Evolutionary conservation across 2,329 filamentous ascomycete species (phyloP).

Genomic region (Claviceps purpurea): DNA sequence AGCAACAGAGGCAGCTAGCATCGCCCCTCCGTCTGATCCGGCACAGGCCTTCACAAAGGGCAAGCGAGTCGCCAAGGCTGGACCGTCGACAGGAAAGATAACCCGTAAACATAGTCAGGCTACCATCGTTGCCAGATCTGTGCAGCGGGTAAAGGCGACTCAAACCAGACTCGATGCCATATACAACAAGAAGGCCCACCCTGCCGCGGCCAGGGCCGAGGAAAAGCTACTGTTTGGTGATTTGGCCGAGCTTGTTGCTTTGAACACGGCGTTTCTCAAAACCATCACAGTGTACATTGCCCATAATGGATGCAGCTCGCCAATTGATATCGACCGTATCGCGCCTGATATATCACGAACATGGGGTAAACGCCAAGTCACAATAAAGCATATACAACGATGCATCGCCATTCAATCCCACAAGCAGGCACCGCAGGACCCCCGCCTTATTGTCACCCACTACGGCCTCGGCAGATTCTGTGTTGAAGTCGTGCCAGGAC

Average conservation of each 20-base stretch:
- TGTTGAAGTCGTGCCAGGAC: conserved; percentile 36
- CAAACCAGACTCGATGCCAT: conserved; percentile 27
- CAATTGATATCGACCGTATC: conserved; percentile 50
- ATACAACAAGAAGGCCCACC: conserved; percentile 11
- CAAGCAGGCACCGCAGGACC: conserved; percentile 14
- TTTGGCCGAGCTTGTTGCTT: conserved; percentile 44
- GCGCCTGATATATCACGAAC: conserved; percentile 49
- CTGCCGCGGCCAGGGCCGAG: conserved; percentile 12
- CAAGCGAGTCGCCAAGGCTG: conserved; percentile 18
- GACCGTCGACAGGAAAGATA: conserved; percentile 15
- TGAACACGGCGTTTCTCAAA: conserved; percentile 56
- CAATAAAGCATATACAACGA: conserved; percentile 49
- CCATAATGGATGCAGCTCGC: conserved; percentile 49
- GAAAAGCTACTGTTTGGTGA: conserved; percentile 31
- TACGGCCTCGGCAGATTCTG: conserved; percentile 44
- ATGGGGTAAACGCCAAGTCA: conserved; percentile 61
- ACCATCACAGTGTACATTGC: conserved; percentile 55
- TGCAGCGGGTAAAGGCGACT: conserved; percentile 13
- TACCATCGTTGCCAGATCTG: conserved; percentile 19
- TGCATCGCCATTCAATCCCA: conserved; percentile 48
- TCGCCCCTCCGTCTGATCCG: neutral
- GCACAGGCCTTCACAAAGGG: conserved; percentile 11
- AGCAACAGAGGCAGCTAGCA: neutral
- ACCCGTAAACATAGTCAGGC: conserved; percentile 19
- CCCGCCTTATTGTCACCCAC: conserved; percentile 33